Conservation (phyloP, 140 eudicot species). For the Ambrosia hybrid region DNA sequence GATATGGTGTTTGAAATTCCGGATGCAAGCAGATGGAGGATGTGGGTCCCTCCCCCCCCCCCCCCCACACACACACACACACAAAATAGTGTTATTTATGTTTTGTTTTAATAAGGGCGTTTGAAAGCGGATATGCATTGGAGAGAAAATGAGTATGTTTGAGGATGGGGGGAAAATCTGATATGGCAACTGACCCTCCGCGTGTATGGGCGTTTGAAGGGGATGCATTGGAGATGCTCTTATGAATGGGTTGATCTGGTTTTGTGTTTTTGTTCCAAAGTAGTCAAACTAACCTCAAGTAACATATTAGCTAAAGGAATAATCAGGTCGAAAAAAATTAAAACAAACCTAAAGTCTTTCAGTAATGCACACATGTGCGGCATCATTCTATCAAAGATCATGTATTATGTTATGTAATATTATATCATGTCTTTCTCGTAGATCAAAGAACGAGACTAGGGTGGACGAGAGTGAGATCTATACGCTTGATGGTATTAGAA, state of each 20-base stretch:
- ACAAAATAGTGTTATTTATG: no score
- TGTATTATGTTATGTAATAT: not conserved
- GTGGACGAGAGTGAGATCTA: constrained; percentile 72
- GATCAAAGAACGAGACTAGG: constrained; percentile 47
- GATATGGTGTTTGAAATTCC: no score
- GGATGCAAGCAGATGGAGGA: no score
- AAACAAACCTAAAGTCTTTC: not conserved
- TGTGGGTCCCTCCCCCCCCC: no score
- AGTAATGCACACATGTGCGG: not conserved
- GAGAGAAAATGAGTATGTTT: no score
- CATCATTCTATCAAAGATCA: not conserved
- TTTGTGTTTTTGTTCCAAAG: not conserved
- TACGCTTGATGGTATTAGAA: constrained; percentile 85
- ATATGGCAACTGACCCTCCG: no score
- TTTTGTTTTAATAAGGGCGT: no score
- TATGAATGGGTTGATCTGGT: not conserved
- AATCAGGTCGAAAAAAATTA: not conserved
- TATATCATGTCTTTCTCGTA: constrained; percentile 23
- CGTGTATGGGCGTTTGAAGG: no score
- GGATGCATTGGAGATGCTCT: no score
- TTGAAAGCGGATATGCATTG: no score
- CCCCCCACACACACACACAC: no score
- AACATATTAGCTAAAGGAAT: not conserved
- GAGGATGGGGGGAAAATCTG: no score
- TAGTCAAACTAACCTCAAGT: not conserved